Percentiles rank a stretch among this genome's conserved stretches.
Evolutionary conservation across 1,139 yeast genomes (phyloP).

Genomic region (Geotrichum candidum): DNA sequence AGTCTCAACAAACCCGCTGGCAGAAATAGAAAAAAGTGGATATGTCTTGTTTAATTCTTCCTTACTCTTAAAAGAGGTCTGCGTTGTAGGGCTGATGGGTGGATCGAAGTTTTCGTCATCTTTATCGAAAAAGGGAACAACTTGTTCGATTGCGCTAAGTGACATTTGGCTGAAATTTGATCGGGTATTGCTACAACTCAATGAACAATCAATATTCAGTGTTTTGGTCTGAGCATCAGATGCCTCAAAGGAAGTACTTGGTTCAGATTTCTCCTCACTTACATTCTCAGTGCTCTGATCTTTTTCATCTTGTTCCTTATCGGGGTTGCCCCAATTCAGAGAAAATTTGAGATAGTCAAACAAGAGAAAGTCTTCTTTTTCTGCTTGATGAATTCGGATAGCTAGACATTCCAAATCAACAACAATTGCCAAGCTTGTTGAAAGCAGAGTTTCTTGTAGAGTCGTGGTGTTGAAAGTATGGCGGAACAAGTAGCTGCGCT

Average conservation of each 20-base stretch:
- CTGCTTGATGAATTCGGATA: constrained; percentile 28
- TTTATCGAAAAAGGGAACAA: constrained; percentile 3
- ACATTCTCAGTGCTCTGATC: constrained; percentile 4
- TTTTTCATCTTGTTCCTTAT: neutral
- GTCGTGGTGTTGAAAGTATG: constrained; percentile 27
- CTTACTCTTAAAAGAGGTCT: neutral
- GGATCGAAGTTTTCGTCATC: neutral
- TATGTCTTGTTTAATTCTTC: neutral
- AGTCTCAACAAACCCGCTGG: constrained; percentile 14
- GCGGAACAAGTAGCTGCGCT: constrained; percentile 42
- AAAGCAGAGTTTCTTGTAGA: constrained; percentile 29
- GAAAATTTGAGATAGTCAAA: constrained; percentile 32
- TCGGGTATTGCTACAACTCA: constrained; percentile 24
- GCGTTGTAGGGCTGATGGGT: neutral
- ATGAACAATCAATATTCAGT: constrained; percentile 21
- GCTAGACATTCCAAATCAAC: constrained; percentile 32
- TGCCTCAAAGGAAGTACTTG: neutral
- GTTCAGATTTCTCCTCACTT: constrained; percentile 2
- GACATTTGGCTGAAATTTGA: constrained; percentile 23
- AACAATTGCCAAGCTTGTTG: constrained; percentile 25
- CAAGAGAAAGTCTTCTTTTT: constrained; percentile 33
- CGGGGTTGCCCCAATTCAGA: constrained; percentile 10
- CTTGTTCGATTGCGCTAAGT: constrained; percentile 19
- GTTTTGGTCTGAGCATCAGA: neutral
- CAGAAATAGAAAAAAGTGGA: constrained; percentile 17